Conservation (phyloP, 1,139 yeast species). For the Candida labiduridarum region DNA sequence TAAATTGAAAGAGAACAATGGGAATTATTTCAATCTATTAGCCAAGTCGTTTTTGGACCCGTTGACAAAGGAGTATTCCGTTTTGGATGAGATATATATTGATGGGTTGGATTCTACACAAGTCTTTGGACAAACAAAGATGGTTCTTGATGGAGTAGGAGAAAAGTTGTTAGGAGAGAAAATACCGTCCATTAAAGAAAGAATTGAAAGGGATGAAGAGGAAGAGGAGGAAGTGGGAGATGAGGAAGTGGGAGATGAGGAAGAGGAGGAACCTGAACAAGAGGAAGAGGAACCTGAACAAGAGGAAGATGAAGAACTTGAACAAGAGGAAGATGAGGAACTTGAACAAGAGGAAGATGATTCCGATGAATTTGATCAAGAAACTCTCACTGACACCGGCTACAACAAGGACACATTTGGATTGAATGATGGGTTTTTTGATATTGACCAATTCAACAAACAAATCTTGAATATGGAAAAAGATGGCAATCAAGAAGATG, state of each 20-base stretch:
- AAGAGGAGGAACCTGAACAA: conserved; percentile 22
- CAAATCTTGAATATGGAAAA: conserved; percentile 76
- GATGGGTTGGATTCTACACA: conserved; percentile 91
- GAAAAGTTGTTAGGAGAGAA: conserved; percentile 41
- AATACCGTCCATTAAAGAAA: conserved; percentile 14
- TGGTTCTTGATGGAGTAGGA: conserved; percentile 54
- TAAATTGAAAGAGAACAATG: conserved; percentile 19
- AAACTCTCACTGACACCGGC: conserved; percentile 14
- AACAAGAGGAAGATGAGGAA: conserved; percentile 10
- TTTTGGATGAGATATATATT: conserved; percentile 76
- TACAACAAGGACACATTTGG: conserved; percentile 58
- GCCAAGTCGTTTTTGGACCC: conserved; percentile 68
- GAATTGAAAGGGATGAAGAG: conserved; percentile 14
- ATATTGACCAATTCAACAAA: conserved; percentile 81
- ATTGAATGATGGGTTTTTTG: conserved; percentile 82
- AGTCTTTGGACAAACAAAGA: conserved; percentile 90
- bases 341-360: conserved; percentile 11
- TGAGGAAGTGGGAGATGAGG: conserved; percentile 23
- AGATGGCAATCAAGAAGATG: conserved; percentile 44
- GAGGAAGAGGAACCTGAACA: conserved; percentile 20
- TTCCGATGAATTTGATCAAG: conserved; percentile 12
- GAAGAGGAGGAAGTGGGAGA: conserved; percentile 15
- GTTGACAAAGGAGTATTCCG: conserved; percentile 61
- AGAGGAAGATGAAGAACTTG: conserved; percentile 9
- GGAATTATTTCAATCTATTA: conserved; percentile 30